Conservation (phyloP, 176 grass and related monocot genomes). For the Lolium rigidum region DNA sequence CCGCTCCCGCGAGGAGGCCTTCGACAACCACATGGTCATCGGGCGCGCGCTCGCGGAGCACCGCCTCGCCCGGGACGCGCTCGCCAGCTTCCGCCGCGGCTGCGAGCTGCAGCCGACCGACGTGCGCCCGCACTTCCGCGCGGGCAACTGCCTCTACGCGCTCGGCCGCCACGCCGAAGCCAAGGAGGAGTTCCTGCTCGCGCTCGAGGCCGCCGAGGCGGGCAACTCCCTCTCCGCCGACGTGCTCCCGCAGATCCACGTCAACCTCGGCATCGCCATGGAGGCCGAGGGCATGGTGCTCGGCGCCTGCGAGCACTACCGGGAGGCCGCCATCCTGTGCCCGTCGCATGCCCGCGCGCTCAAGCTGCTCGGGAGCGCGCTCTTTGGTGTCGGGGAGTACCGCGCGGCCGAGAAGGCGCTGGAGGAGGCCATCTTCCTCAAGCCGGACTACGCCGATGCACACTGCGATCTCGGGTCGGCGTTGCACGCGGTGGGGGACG, state of each 20-base stretch:
- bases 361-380: constrained; percentile 92
- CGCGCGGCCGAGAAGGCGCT: constrained; percentile 85
- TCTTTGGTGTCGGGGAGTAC: constrained; percentile 94
- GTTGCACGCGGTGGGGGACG: constrained; percentile 83
- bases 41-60: constrained; percentile 81
- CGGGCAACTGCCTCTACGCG: constrained; percentile 80
- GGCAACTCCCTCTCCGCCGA: constrained; percentile 69
- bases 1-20: constrained; percentile 78
- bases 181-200: constrained; percentile 89
- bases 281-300: constrained; percentile 95
- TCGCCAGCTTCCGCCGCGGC: constrained; percentile 83
- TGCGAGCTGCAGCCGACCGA: constrained; percentile 88
- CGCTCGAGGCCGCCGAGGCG: constrained; percentile 86
- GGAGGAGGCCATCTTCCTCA: constrained; percentile 89
- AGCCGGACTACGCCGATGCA: constrained; percentile 87
- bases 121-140: constrained; percentile 86
- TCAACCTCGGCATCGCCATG: constrained; percentile 96
- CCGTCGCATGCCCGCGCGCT: constrained; percentile 85
- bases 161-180: constrained; percentile 86
- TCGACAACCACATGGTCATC: constrained; percentile 95
- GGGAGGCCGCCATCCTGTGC: constrained; percentile 89
- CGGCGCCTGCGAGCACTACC: constrained; percentile 96
- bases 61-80: constrained; percentile 77
- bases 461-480: constrained; percentile 94
- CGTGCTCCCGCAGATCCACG: constrained; percentile 98